Conservation (phyloP, 2,329 filamentous ascomycete genomes). For the Chaetoscypha palmicola region DNA sequence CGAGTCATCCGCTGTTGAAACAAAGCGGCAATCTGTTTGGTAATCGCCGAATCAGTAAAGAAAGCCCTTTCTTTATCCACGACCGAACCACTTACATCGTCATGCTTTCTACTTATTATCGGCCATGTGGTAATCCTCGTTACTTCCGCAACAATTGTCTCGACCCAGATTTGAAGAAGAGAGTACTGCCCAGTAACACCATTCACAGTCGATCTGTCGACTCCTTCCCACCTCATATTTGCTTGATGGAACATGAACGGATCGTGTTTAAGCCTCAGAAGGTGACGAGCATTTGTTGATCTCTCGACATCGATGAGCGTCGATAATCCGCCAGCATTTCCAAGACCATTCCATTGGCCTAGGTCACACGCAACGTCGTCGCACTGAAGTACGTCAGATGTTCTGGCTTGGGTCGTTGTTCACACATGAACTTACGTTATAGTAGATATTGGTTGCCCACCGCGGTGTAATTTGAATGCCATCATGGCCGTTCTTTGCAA, state of each 20-base stretch:
- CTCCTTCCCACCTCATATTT: slow-evolving; percentile 40
- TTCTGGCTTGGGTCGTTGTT: no score
- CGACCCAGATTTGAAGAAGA: slow-evolving; percentile 24
- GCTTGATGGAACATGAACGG: slow-evolving; percentile 47
- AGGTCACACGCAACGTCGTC: slow-evolving; percentile 38
- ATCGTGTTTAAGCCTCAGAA: slow-evolving; percentile 40
- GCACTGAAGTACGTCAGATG: slow-evolving; percentile 32
- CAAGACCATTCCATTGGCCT: slow-evolving; percentile 51
- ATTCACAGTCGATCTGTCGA: slow-evolving; percentile 14
- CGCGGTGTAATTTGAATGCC: slow-evolving; percentile 52
- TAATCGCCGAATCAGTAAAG: neutral
- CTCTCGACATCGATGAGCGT: slow-evolving; percentile 45
- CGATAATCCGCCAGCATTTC: slow-evolving; percentile 46
- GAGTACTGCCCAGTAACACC: slow-evolving; percentile 5
- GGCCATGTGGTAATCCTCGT: slow-evolving; percentile 39
- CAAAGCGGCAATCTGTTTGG: slow-evolving; percentile 19
- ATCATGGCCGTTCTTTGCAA: slow-evolving; percentile 44
- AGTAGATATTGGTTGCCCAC: slow-evolving; percentile 57
- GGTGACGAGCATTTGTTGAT: slow-evolving; percentile 45
- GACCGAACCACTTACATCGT: slow-evolving; percentile 7
- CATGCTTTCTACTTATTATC: slow-evolving; percentile 46
- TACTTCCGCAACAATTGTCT: slow-evolving; percentile 21
- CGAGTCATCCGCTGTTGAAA: slow-evolving; percentile 42
- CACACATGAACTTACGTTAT: slow-evolving; percentile 43
- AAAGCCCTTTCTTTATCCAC: neutral